Conservation (phyloP, 116 monocot species). For the Papilionanthe hybrid region DNA sequence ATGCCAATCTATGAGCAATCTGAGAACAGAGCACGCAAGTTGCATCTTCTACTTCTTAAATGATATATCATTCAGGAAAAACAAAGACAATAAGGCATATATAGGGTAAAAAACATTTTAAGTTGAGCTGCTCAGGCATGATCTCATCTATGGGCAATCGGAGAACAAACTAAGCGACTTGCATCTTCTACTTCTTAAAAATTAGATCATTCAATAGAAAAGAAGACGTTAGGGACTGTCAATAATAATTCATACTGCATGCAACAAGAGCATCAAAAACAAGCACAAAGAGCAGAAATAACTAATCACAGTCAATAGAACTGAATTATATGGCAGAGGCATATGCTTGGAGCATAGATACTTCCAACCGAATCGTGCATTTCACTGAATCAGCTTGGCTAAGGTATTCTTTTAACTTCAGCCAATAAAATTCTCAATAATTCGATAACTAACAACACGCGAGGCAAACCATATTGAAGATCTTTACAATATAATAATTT, state of each 20-base stretch:
- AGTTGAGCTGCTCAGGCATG: not conserved
- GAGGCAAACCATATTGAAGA: not conserved
- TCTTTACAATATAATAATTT: not conserved
- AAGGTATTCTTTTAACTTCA: not conserved
- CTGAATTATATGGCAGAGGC: not conserved
- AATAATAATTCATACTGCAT: not conserved
- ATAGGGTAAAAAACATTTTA: not conserved
- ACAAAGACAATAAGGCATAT: not conserved
- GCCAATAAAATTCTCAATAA: not conserved
- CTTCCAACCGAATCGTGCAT: not conserved
- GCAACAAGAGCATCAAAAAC: not conserved
- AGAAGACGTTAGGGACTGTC: not conserved
- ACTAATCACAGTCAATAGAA: not conserved
- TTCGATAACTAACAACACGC: not conserved
- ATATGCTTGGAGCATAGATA: not conserved
- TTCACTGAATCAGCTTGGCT: not conserved
- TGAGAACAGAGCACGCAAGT: too few relatives aligned
- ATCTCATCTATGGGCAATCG: not conserved
- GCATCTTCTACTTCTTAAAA: not conserved
- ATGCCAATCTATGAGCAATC: too few relatives aligned
- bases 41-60: too few relatives aligned
- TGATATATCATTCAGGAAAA: not conserved
- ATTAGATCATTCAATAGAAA: not conserved
- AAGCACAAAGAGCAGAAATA: not conserved
- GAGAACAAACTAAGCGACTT: not conserved